Evolutionary conservation across 2,329 filamentous ascomycete species (phyloP).

Genomic region (Trichocomaceae sp.): DNA sequence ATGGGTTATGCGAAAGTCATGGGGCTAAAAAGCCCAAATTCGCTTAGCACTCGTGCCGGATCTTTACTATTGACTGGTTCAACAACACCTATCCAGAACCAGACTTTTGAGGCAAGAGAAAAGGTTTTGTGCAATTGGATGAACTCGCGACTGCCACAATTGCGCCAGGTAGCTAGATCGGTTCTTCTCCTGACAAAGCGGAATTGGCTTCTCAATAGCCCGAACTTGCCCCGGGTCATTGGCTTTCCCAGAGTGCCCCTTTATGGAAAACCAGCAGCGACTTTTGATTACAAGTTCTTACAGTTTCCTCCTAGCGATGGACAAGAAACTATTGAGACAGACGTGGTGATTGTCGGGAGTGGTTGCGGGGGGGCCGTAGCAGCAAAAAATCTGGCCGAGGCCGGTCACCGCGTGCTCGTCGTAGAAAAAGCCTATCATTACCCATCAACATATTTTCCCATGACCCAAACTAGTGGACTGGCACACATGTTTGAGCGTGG

Average conservation of each 20-base stretch:
- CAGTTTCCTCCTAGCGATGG: slow-evolving; percentile 49
- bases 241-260: slow-evolving; percentile 50
- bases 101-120: slow-evolving; percentile 50
- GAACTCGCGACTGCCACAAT: slow-evolving; percentile 45
- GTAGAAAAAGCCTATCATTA: slow-evolving; percentile 79
- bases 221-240: slow-evolving; percentile 45
- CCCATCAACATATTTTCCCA: slow-evolving; percentile 64
- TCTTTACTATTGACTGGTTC: slow-evolving; percentile 54
- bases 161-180: slow-evolving; percentile 46
- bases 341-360: slow-evolving; percentile 79
- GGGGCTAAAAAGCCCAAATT: neutral
- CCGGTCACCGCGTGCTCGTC: slow-evolving; percentile 68
- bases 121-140: slow-evolving; percentile 49
- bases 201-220: slow-evolving; percentile 49
- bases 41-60: slow-evolving; percentile 46
- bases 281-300: slow-evolving; percentile 52
- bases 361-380: slow-evolving; percentile 78
- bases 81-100: slow-evolving; percentile 47
- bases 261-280: slow-evolving; percentile 46
- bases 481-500: slow-evolving; percentile 64
- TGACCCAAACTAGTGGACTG: slow-evolving; percentile 57
- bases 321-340: slow-evolving; percentile 61
- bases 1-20: neutral
- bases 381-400: slow-evolving; percentile 73
- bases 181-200: slow-evolving; percentile 46